phyloP scores from a whole-genome alignment of 169 alveolate genomes.

The Plasmodium blacklocki region DNA sequence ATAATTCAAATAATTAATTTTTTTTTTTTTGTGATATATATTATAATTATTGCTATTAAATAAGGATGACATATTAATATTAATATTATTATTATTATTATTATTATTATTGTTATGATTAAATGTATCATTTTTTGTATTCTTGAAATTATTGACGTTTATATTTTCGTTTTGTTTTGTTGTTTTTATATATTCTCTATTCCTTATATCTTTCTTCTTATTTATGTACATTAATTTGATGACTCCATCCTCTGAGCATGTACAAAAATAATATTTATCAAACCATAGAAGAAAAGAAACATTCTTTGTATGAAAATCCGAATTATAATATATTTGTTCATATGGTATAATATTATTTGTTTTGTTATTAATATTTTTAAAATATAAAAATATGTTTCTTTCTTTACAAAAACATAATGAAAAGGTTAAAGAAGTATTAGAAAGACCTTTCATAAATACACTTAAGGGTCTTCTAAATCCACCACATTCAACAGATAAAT shows the following conservation, averaged over 20 bases:
- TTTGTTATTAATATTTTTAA: constrained; percentile 24
- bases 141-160: not conserved
- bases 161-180: not conserved
- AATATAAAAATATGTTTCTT: constrained; percentile 20
- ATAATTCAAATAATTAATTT: not conserved
- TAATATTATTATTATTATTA: no score
- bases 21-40: not conserved
- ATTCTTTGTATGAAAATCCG: constrained; percentile 48
- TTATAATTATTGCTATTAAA: not conserved
- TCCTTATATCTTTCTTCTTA: no score
- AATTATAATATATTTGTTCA: constrained; percentile 30
- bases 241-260: constrained; percentile 70
- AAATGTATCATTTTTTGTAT: not conserved
- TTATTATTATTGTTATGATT: not conserved
- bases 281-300: constrained; percentile 62
- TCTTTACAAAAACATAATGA: constrained; percentile 71
- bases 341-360: constrained; percentile 28
- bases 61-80: not conserved
- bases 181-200: not conserved
- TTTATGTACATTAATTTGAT: constrained; percentile 19
- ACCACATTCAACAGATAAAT: constrained; percentile 67
- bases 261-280: constrained; percentile 25
- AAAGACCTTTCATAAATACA: constrained; percentile 24
- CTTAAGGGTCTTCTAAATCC: constrained; percentile 74
- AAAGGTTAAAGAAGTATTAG: constrained; percentile 10